A percentile compares a stretch with the other conserved stretches of the same genome.
These are phyloP conservation scores for Sechiopsis laciniata DNA, from an alignment of 306 rosid genomes.

Conservation along the genomic window DNA sequence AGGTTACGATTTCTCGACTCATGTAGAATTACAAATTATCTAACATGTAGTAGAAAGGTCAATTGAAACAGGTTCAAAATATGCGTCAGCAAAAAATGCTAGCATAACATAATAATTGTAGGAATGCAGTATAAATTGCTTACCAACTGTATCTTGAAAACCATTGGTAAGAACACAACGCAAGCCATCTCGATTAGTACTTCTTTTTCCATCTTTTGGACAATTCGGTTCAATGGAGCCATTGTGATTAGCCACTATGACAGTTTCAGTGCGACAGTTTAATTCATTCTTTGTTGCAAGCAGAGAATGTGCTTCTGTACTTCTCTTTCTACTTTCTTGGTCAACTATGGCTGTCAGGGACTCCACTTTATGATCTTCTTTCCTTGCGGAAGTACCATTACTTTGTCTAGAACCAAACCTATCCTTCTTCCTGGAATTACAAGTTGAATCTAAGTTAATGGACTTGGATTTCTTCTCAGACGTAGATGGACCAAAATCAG, in stretches of 20 bases:
- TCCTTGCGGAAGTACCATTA: conserved; percentile 19
- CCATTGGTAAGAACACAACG: conserved; percentile 18
- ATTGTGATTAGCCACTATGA: conserved; percentile 24
- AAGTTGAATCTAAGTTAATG: conserved; percentile 12
- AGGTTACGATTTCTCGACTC: background rate
- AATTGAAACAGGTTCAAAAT: conserved; percentile 2
- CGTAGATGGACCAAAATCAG: conserved; percentile 56
- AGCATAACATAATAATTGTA: conserved; percentile 13
- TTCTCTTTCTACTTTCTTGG: conserved; percentile 37
- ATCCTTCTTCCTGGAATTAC: conserved; percentile 31
- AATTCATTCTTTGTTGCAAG: conserved; percentile 37
- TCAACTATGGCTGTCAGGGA: conserved; percentile 26
- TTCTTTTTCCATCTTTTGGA: conserved; percentile 31
- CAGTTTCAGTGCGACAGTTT: conserved; percentile 26
- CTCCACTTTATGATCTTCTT: conserved; percentile 22
- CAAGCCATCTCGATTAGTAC: conserved; percentile 11
- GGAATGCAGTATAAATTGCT: conserved; percentile 31
- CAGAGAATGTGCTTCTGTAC: conserved; percentile 32
- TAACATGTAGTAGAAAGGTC: background rate
- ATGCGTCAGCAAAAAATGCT: background rate
- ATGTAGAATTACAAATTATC: background rate
- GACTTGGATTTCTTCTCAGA: conserved; percentile 32
- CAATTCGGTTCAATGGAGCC: conserved; percentile 25
- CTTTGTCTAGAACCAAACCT: conserved; percentile 29
- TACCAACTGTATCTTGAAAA: conserved; percentile 61